Base-by-base conservation (phyloP, 257 asterid species). In the Lycium barbarum region DNA sequence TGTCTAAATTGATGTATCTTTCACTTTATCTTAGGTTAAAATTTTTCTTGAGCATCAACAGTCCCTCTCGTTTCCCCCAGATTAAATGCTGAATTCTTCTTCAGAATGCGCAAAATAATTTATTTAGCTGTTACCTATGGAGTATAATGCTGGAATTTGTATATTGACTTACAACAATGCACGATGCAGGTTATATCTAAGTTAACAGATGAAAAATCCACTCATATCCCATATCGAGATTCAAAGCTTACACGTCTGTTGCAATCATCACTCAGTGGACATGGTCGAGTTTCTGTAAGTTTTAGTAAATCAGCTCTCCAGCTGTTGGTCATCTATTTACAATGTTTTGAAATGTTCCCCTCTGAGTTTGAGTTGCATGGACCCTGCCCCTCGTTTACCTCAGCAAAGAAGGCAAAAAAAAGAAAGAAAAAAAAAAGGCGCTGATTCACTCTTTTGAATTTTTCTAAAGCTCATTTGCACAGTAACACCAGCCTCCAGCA, bases 221-320 rank as follows among this genome's bases (percentile, higher is more conserved):
- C 96, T 88, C 98, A 94, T 84, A 85, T 94, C 87, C 97, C 98
- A 1, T 94, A 90, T 88, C 93, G 96, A 87, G 96, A 92, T 91
- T 94, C 98, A 85, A 94, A 94, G 84, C 93, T 94, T 71, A 93
- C 97, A 22, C 97, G 97, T 76, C 88, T 94, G 86, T 88, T 93
- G 90, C 98, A 94, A 89, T 91, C 97, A 71, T 93, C 96, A 88
- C 97, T 93, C 83, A 93, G 98, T 87, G 96, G 97, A 65, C 94
- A 85, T 74, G 97, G 97, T 79, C 93, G 94, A 84, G 94, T 93
- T 84, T 94, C 98, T 63, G 98, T 92, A 91, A 89, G 94, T 91
- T 89, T 88, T 83, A 12, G 63, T 86, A 47, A 61, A 79, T 47
- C 22, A 54, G 58, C 67, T 10, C 66, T 78, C 66, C 79, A 80